Base-by-base conservation (phyloP, 2,329 filamentous ascomycete genomes). In the Stylonectria norvegica region DNA sequence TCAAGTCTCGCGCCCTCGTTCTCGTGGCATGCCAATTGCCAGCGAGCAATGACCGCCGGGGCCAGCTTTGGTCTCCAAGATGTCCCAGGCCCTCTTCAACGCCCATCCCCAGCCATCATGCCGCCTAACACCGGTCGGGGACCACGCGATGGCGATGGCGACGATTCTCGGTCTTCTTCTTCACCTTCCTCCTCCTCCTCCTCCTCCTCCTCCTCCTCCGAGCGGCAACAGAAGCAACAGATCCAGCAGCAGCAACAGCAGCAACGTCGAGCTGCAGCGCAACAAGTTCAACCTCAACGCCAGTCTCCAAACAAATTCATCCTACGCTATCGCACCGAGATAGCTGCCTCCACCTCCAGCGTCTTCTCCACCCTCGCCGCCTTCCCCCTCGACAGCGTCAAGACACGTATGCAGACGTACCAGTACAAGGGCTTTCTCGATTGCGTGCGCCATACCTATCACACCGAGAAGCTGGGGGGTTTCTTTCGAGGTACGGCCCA, bases 361-460 rank as follows among this genome's bases (percentile, higher is more conserved):
- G 74, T 90, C 50, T 73, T 91, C 41, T 89, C 85, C 25, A 93
- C 87, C 29, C 76, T 89, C 59, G 74, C 78, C 50, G 85, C 87
- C n/a, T 94, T 91, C 60, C 88, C 88, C 16, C 78, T 94, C 53
- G 88, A 94, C 64, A 91, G 88, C 56, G 84, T 91, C 62, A 94
- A 94, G 72, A 90, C 86, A 40, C 85, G 88, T 58, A 88, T 93
- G 81, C 88, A 94, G 70, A 86, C 85, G 51, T 91, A 93, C 66
- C 81, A 85, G 49, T 90, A 86, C 67, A 74, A 77, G 51, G 86
- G 78, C 52, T 88, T 86, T 64, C 65, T 77, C 59, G 83, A 88
- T 63, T 90, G 86, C 61, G 79, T 89, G 36, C 75, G 73, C 47
- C 77, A 86, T 52, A 91, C 87, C 8, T 93, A 93, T 66, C 75